A percentile compares a stretch with the other conserved stretches of the same genome.
These are phyloP conservation scores for Auriscalpium vulgare DNA, from an alignment of 768 basidiomycete genomes.

Conservation along the genomic window DNA sequence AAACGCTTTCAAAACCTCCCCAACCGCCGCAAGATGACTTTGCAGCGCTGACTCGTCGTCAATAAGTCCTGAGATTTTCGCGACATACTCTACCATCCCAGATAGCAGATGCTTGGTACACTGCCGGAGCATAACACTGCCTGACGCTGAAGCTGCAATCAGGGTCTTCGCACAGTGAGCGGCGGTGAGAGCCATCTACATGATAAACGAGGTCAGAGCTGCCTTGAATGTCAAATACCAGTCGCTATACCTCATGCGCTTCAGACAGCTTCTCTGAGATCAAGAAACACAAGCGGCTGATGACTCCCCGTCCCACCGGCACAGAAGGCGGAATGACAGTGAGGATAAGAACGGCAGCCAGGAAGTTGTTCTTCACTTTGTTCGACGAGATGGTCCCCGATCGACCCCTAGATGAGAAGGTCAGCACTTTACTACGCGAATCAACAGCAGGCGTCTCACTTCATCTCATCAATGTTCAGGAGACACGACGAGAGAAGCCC, in stretches of 20 bases:
- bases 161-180: conserved; percentile 87
- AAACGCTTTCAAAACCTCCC: conserved; percentile 81
- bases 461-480: conserved; percentile 84
- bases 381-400: conserved; percentile 65
- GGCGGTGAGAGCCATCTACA: conserved; percentile 76
- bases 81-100: conserved; percentile 72
- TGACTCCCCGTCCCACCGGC: conserved; percentile 60
- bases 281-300: conserved; percentile 81
- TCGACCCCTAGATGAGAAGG: conserved; percentile 50
- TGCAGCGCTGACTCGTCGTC: conserved; percentile 51
- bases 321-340: conserved; percentile 65
- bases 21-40: conserved; percentile 50
- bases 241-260: conserved; percentile 48
- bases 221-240: not conserved
- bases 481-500: conserved; percentile 82
- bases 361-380: conserved; percentile 86
- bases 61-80: conserved; percentile 54
- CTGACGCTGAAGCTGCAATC: conserved; percentile 59
- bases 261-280: conserved; percentile 76
- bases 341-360: conserved; percentile 78
- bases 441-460: conserved; percentile 39
- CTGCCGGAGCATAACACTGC: conserved; percentile 59
- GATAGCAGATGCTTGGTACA: conserved; percentile 71
- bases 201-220: not conserved
- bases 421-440: too few species aligned